These are phyloP conservation scores for Ophiostoma fasciatum DNA, from an alignment of 2,329 filamentous ascomycete genomes.

Conservation along the genomic window DNA sequence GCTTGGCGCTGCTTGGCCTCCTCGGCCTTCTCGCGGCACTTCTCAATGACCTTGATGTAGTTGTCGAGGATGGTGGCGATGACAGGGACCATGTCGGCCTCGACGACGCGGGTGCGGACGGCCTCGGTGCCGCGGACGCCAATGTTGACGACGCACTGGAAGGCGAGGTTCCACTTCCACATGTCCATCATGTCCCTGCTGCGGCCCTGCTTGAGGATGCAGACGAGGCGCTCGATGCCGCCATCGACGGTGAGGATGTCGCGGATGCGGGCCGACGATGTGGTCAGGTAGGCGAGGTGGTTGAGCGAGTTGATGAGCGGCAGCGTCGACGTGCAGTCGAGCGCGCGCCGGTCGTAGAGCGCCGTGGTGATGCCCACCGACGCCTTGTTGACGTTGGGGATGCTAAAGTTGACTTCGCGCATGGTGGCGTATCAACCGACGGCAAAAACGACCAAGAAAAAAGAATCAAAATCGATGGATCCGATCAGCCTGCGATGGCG, in stretches of 20 bases:
- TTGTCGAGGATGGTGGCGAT: conserved; percentile 97
- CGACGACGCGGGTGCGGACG: conserved; percentile 87
- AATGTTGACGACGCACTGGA: conserved; percentile 98
- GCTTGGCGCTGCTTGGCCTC: conserved; percentile 61
- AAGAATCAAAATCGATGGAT: no score
- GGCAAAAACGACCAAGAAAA: no score
- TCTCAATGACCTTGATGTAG: conserved; percentile 93
- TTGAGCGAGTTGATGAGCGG: conserved; percentile 98
- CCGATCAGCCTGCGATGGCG: conserved; percentile 2
- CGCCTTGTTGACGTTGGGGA: conserved; percentile 98
- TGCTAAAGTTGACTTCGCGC: conserved; percentile 99
- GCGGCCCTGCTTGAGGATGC: conserved; percentile 92
- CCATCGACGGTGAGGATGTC: conserved; percentile 98
- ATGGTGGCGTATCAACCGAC: conserved; percentile 42
- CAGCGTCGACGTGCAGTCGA: conserved; percentile 95
- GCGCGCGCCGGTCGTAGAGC: conserved; percentile 89
- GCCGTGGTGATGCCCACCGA: conserved; percentile 91
- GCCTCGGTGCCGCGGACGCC: conserved; percentile 89
- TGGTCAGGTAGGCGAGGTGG: conserved; percentile 95
- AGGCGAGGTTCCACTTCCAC: conserved; percentile 99
- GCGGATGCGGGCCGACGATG: conserved; percentile 89
- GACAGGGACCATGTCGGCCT: conserved; percentile 97
- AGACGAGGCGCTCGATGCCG: conserved; percentile 89
- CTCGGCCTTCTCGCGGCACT: conserved; percentile 74
- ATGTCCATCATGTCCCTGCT: conserved; percentile 99